Evolutionary conservation across 768 basidiomycete species (phyloP).

Genomic region (Boletus patriciae): DNA sequence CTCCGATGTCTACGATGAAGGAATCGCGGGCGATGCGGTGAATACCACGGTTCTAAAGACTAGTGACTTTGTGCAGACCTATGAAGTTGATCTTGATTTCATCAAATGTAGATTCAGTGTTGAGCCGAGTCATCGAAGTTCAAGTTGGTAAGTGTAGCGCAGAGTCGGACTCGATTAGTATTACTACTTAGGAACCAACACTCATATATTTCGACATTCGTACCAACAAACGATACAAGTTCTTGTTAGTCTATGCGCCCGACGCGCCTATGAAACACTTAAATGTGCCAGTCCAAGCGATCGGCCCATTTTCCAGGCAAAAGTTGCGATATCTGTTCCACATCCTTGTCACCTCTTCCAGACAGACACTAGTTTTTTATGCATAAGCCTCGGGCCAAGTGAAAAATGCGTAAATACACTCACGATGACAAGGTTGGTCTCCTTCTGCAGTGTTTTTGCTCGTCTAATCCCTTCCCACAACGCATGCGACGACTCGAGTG

Average conservation of each 20-base stretch:
- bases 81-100: constrained; percentile 33
- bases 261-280: background rate
- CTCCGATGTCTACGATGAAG: constrained; percentile 39
- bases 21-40: background rate
- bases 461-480: constrained; percentile 2
- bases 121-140: background rate
- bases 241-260: background rate
- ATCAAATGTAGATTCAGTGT: background rate
- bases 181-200: background rate
- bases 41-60: background rate
- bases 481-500: background rate
- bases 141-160: background rate
- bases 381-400: background rate
- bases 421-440: background rate
- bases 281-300: background rate
- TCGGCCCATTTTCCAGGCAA: no score
- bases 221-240: background rate
- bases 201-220: no score
- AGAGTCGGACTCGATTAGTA: no score
- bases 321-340: background rate
- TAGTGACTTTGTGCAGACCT: constrained; percentile 23
- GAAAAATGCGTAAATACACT: background rate
- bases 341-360: background rate
- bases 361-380: background rate
- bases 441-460: background rate